Evolutionary conservation across 2,329 filamentous ascomycete genomes (phyloP).

Genomic region (Rhynchosporium graminicola): DNA sequence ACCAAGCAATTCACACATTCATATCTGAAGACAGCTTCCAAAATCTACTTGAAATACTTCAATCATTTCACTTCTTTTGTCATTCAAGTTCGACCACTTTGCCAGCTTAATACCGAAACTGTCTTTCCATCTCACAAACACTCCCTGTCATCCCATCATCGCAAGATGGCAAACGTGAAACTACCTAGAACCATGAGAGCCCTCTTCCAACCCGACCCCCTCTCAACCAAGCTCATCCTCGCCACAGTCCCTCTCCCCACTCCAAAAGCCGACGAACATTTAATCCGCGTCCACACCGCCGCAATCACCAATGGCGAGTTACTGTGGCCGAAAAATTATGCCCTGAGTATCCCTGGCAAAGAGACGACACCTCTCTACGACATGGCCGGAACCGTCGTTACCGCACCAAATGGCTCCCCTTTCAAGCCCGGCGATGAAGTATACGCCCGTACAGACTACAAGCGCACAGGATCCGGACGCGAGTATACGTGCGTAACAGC

Average conservation of each 20-base stretch:
- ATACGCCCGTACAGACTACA: conserved; percentile 43
- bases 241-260: conserved; percentile 1
- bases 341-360: conserved; percentile 27
- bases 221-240: conserved; percentile 11
- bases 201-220: conserved; percentile 14
- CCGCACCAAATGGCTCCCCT: conserved; percentile 40
- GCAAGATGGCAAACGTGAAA: conserved; percentile 2
- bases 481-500: conserved; percentile 43
- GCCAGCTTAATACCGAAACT: neutral
- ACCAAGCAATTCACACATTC: neutral
- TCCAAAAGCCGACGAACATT: conserved; percentile 38
- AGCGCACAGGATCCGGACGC: conserved; percentile 42
- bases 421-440: conserved; percentile 45
- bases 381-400: conserved; percentile 44
- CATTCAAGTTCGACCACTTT: neutral
- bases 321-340: conserved; percentile 44
- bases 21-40: neutral
- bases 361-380: conserved; percentile 41
- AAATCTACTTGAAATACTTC: neutral
- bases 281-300: conserved; percentile 43
- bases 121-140: neutral
- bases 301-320: conserved; percentile 47
- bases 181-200: conserved; percentile 14
- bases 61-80: no score
- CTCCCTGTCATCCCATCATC: neutral